Base-by-base conservation (phyloP, 139 green algal species). In the Prasinococcaceae sp. region DNA sequence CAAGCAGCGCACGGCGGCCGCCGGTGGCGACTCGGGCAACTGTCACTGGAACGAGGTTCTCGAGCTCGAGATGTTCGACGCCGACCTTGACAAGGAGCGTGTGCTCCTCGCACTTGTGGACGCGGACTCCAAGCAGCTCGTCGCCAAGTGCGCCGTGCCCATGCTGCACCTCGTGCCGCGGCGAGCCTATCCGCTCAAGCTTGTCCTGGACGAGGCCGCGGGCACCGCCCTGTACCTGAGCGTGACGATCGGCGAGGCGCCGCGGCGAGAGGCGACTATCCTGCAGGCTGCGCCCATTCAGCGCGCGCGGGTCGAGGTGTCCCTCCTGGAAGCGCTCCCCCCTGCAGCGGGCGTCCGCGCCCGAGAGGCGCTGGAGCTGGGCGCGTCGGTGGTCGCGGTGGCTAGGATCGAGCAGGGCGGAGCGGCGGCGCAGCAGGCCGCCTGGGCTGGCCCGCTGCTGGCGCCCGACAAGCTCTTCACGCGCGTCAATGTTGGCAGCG, bases 71-170 rank as follows among this genome's bases (percentile, higher is more conserved):
- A 20, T 50, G 20, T n/a, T 5, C 9, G 20, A 30, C 5, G 27
- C 28, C 4, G 44, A 50, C 19, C 20, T 50, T 4, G 44, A 50
- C 20, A n/a, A 27, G 8, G 44, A 50, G 19, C 28, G 27, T n/a
- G 44, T 50, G 44, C 44, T 35, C 44, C 44, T 50, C 23, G 44
- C 44, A n/a, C 12, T 50, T 20, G 44, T 50, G 4, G 27, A 50
- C 44, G 19, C 28, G 22, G 20, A 35, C 44, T 33, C 20, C 44
- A 50, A 30, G 19, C 28, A 50, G 44, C 44, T 50, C 20, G 30
- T 50, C 22, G 44, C 16, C 16, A 50, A 50, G 19, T n/a, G 9
- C 20, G 4, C 44, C 5, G n/a, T 50, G 4, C 44, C 44, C 44
- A n/a, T 50, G 44, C 4, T 5, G 5, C 19, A 4, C 20, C 4